phyloP scores from a whole-genome alignment of 129 eudicot species.

The Escallonia herrerae region DNA sequence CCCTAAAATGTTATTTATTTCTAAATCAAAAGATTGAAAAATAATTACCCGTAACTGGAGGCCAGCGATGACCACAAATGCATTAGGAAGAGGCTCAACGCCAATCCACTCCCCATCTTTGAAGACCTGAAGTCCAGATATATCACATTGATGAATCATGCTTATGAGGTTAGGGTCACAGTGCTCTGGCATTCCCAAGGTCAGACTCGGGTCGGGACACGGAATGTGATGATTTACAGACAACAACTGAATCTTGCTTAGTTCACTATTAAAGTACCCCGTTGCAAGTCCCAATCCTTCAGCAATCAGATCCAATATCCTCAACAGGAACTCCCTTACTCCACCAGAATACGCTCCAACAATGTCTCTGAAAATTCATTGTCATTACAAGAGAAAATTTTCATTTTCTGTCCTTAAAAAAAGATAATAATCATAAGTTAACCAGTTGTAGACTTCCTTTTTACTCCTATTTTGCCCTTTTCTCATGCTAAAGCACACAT shows the following conservation, averaged over 20 bases:
- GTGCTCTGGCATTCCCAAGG: conserved; percentile 59
- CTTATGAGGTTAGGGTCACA: conserved; percentile 61
- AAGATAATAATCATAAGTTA: no score
- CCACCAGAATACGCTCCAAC: conserved; percentile 39
- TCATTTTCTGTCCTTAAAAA: no score
- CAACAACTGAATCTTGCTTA: conserved; percentile 29
- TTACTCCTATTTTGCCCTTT: no score
- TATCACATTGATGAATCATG: conserved; percentile 38
- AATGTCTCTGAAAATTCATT: conserved; percentile 28
- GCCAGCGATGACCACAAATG: conserved; percentile 56
- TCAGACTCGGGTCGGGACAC: conserved; percentile 66
- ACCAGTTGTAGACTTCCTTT: no score
- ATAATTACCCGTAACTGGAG: conserved; percentile 48
- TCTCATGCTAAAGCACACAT: no score
- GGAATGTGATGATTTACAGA: conserved; percentile 52
- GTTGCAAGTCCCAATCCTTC: conserved; percentile 55
- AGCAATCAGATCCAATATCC: conserved; percentile 42
- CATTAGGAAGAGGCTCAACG: conserved; percentile 48
- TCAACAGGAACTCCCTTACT: conserved; percentile 33
- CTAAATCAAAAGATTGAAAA: neutral
- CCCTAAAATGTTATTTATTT: neutral
- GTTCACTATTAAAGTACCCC: conserved; percentile 43
- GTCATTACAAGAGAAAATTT: neutral
- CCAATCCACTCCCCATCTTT: conserved; percentile 53
- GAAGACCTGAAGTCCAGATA: conserved; percentile 59